phyloP scores from a whole-genome alignment of 805 yeast species.

The Starmerella powellii region DNA sequence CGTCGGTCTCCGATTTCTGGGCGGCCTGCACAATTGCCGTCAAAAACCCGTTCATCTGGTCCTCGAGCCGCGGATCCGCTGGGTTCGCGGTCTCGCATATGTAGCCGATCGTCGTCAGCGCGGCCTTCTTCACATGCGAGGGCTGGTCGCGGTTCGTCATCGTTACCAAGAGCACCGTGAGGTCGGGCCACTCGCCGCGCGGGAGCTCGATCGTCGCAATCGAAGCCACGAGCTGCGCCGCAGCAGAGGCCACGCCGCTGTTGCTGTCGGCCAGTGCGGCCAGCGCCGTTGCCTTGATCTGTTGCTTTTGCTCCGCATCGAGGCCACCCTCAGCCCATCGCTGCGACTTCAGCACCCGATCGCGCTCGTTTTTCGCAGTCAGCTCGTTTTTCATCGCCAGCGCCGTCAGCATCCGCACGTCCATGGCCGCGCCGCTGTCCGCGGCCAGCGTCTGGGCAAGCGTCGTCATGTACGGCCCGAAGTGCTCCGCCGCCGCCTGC shows the following conservation, averaged over 20 bases:
- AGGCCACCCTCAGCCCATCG: constrained; percentile 47
- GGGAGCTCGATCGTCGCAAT: constrained; percentile 95
- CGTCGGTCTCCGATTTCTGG: constrained; percentile 63
- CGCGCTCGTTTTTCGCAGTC: constrained; percentile 62
- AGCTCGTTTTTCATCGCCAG: constrained; percentile 77
- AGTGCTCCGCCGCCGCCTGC: constrained; percentile 60
- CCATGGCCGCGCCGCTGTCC: constrained; percentile 40
- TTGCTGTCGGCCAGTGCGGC: constrained; percentile 51
- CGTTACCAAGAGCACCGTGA: constrained; percentile 71
- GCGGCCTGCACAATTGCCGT: constrained; percentile 97
- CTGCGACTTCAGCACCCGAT: constrained; percentile 46
- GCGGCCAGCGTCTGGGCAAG: constrained; percentile 62
- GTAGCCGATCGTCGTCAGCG: constrained; percentile 82
- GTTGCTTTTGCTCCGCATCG: constrained; percentile 39
- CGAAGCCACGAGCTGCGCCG: constrained; percentile 91
- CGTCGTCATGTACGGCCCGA: constrained; percentile 55
- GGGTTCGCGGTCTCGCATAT: constrained; percentile 94
- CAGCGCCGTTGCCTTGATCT: constrained; percentile 53
- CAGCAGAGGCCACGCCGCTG: constrained; percentile 71
- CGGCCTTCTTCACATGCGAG: constrained; percentile 70
- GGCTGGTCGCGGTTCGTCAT: constrained; percentile 73
- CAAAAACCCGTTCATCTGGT: constrained; percentile 82
- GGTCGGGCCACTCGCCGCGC: constrained; percentile 72
- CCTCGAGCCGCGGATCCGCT: constrained; percentile 54
- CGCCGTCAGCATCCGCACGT: constrained; percentile 87